Base-by-base conservation (phyloP, 2,329 filamentous ascomycete species). In the Epichloe hybrida region DNA sequence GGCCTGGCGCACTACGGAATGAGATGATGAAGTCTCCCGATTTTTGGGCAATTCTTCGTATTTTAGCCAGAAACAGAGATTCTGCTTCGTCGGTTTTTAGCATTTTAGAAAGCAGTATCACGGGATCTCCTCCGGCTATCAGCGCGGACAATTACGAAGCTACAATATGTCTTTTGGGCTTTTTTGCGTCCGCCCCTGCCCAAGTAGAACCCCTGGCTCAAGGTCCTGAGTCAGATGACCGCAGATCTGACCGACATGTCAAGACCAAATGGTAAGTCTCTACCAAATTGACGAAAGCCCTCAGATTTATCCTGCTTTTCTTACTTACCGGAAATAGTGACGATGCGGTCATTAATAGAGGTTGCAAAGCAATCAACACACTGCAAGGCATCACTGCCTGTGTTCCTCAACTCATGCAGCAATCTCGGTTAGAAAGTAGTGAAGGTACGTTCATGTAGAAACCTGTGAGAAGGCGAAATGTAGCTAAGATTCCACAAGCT, bases 1-100 rank as follows among this genome's bases (percentile, higher is more conserved):
- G 85, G 53, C 81, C 88, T 0, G 82, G 83, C 27, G 81, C 86
- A 12, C 72, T 98, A 31, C 82, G 88, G 52, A 95, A 87, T 58
- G 91, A 97, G 68, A 86, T 97, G 58, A 94, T 95, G 68, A 91
- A 88, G 13, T 97, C 91, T 17, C 93, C 93, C 0, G 93, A 98
- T 62, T 97, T 98, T 66, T 98, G 93, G 93, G 84, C 85, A 5
- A 86, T 96, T 13, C 73, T 98, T 49, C 83, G 88, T 54, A 79
- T 81, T 35, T 72, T 98, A 17, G 81, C 87, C 45, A 73, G 75
- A 23, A 78, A 84, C 54, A 70, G 80, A 3, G 83, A 87, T 49
- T 83, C 85, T 27, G 86, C 88, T 2, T 75, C 83, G 0, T 75
- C 83, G 15, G 89, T 95, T 0, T 97, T 97, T 64, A 81, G 85